phyloP scores from a whole-genome alignment of 2,329 filamentous ascomycete genomes.

The Pezicula radicicola region DNA sequence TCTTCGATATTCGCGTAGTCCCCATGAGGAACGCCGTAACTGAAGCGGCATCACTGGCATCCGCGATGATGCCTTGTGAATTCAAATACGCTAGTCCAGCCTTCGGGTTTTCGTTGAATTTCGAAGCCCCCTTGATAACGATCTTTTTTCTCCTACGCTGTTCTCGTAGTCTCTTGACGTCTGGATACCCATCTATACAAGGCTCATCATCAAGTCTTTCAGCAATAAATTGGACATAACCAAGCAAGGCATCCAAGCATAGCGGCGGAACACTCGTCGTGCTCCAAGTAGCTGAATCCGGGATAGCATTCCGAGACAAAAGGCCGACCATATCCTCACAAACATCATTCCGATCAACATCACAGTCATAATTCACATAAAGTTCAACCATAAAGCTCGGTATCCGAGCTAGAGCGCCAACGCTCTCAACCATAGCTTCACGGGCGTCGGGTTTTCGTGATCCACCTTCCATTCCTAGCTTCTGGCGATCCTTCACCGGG shows the following conservation, averaged over 20 bases:
- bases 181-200: conserved; percentile 60
- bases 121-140: conserved; percentile 81
- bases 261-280: conserved; percentile 96
- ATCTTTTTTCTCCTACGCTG: conserved; percentile 79
- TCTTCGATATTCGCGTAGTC: conserved; percentile 86
- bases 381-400: conserved; percentile 93
- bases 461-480: conserved; percentile 87
- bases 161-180: conserved; percentile 61
- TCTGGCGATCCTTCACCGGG: conserved; percentile 86
- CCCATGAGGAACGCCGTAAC: conserved; percentile 86
- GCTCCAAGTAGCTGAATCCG: conserved; percentile 97
- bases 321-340: conserved; percentile 95
- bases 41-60: conserved; percentile 68
- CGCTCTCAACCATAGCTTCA: conserved; percentile 97
- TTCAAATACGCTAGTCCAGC: conserved; percentile 82
- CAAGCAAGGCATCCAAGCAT: conserved; percentile 86
- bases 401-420: conserved; percentile 88
- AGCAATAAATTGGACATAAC: conserved; percentile 88
- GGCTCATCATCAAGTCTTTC: conserved; percentile 77
- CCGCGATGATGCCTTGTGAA: conserved; percentile 79
- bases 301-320: conserved; percentile 88
- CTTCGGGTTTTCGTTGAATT: conserved; percentile 96
- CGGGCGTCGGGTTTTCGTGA: conserved; percentile 89
- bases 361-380: conserved; percentile 97
- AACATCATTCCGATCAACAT: conserved; percentile 84